Percentiles rank a stretch among this genome's conserved stretches.
phyloP scores from a whole-genome alignment of 1,284 basidiomycete genomes.

The Pseudozyma hubeiensis region DNA sequence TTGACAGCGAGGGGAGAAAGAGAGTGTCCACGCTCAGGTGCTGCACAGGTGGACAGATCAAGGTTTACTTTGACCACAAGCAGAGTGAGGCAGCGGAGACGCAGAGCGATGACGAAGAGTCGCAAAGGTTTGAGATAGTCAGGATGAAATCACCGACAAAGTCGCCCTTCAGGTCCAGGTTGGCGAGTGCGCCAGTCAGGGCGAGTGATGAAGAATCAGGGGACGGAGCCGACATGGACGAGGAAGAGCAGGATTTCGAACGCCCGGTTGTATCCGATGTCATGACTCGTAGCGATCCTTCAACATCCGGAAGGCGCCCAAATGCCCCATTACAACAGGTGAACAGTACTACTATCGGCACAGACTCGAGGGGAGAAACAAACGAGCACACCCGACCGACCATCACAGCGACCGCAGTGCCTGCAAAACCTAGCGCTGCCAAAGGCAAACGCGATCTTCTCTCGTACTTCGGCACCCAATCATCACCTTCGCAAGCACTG shows the following conservation, averaged over 20 bases:
- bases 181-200: slow-evolving; percentile 1
- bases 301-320: no score
- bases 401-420: neutral
- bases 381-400: no score
- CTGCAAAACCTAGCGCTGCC: slow-evolving; percentile 5
- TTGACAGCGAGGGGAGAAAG: slow-evolving; percentile 16
- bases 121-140: slow-evolving; percentile 11
- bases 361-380: no score
- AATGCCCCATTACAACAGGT: no score
- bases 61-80: slow-evolving; percentile 10
- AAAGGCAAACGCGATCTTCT: slow-evolving; percentile 16
- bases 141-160: slow-evolving; percentile 4
- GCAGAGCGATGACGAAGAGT: slow-evolving; percentile 3
- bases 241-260: neutral
- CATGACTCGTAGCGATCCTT: no score
- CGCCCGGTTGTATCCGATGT: no score
- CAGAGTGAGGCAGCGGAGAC: neutral
- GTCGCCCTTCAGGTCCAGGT: slow-evolving; percentile 5
- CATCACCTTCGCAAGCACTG: neutral
- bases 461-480: slow-evolving; percentile 18
- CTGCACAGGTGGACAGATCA: slow-evolving; percentile 17
- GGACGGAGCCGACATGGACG: neutral
- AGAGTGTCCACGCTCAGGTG: slow-evolving; percentile 3
- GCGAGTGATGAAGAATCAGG: neutral
- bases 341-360: no score